phyloP scores from a whole-genome alignment of 2,329 filamentous ascomycete species.

The Aspergillus terreus region DNA sequence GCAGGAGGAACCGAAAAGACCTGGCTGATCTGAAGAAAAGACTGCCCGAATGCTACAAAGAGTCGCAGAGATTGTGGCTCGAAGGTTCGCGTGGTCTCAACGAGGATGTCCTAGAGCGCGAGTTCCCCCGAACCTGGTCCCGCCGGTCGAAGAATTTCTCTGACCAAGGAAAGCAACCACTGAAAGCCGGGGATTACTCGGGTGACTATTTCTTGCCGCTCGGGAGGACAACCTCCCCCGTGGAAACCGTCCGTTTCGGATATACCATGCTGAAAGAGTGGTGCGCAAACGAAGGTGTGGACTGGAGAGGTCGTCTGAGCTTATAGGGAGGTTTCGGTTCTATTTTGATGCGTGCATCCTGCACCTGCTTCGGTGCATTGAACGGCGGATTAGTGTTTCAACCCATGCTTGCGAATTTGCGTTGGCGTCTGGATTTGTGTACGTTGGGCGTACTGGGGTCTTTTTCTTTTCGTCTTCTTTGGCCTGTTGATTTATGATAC shows the following conservation, averaged over 20 bases:
- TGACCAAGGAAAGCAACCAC: conserved; percentile 31
- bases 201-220: conserved; percentile 42
- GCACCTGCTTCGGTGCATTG: not conserved
- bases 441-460: not conserved
- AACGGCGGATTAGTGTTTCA: not conserved
- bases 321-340: conserved; percentile 22
- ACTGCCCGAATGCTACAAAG: conserved; percentile 38
- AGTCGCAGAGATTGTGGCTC: conserved; percentile 43
- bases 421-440: not conserved
- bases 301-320: conserved; percentile 40
- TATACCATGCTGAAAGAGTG: conserved; percentile 45
- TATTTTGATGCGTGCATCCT: not conserved
- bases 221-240: conserved; percentile 37
- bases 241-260: conserved; percentile 46
- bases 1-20: conserved; percentile 34
- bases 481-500: not conserved
- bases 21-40: conserved; percentile 39
- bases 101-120: conserved; percentile 36
- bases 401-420: not conserved
- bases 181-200: conserved; percentile 33
- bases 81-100: conserved; percentile 40
- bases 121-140: conserved; percentile 46
- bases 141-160: conserved; percentile 35
- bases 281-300: conserved; percentile 43
- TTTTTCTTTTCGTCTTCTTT: not conserved